Base-by-base conservation (phyloP, 164 flowering plant species). In the Aristolochia californica region DNA sequence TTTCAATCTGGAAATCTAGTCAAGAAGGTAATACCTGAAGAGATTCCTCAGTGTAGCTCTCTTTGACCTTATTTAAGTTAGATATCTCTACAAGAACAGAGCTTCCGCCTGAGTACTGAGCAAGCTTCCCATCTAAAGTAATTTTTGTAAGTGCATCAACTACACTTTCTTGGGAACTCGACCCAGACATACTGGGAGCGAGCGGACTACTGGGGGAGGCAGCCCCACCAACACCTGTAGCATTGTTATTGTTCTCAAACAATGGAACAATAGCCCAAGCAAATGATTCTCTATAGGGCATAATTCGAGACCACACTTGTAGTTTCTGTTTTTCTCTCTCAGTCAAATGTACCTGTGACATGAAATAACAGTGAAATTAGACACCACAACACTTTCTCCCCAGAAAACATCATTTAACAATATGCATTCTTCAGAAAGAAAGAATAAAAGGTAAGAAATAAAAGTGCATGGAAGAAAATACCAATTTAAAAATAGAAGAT, bases 291-390 rank as follows among this genome's bases (percentile, higher is more conserved):
- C 84, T 75, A 70, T 87, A 87, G 51, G 96, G 96, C 99, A 89
- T 89, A 55, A 93, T 81, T 50, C 91, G 86, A 58, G 99, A 85
- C 99, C 99, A 93, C 58, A 93, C 91, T 76, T 93, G 99, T 68
- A 93, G 78, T 64, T 85, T 93, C 75, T 93, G 99, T 67, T 73
- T 89, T 70, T 93, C 99, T 75, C 96, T 83, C 71, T 93, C 99
- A 55, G 85, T 79, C 74, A 89, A 73, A 69, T 80, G 91, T 53
- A 77, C 90, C 99, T 93, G 80, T 65, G 55, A 45, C 34, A 57
- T 50, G 24, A 24, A 28, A 48, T 30, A 66, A 53, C 47, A 28
- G 13, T 34, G 28, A 43, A 12, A 47, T 16, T 27, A 27, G 14
- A 27, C 11, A 12, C 40, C 10, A 12, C 40, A 34, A 34, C 40